Evolutionary conservation across 768 basidiomycete species (phyloP).

Genomic region (Boletus edulis): DNA sequence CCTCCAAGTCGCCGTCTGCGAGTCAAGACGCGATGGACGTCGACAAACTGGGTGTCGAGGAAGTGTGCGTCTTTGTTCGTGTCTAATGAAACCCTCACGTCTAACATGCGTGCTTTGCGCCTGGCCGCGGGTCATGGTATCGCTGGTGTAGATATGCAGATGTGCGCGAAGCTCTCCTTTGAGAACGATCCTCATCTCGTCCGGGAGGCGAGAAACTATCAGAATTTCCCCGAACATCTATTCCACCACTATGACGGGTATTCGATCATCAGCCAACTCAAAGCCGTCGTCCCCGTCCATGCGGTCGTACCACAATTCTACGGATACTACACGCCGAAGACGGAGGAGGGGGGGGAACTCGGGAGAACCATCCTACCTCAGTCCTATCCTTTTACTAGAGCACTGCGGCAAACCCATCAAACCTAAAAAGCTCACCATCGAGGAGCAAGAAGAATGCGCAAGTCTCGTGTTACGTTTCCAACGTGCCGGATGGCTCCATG

Average conservation of each 20-base stretch:
- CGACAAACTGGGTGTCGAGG: too few relatives aligned
- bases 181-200: slow-evolving; percentile 32
- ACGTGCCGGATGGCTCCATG: slow-evolving; percentile 36
- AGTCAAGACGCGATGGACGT: too few relatives aligned
- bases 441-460: slow-evolving; percentile 41
- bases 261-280: slow-evolving; percentile 25
- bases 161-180: slow-evolving; percentile 43
- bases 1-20: too few relatives aligned
- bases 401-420: slow-evolving; percentile 42
- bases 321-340: slow-evolving; percentile 48
- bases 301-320: slow-evolving; percentile 63
- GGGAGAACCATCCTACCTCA: slow-evolving; percentile 18
- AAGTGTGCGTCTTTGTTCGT: neutral
- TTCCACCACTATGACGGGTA: slow-evolving; percentile 27
- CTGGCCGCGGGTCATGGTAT: too few relatives aligned
- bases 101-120: too few relatives aligned
- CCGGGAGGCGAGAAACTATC: slow-evolving; percentile 29
- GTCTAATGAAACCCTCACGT: too few relatives aligned
- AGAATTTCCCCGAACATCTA: slow-evolving; percentile 26
- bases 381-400: slow-evolving; percentile 47
- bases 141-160: neutral
- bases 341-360: too few relatives aligned
- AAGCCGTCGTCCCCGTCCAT: slow-evolving; percentile 44
- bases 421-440: slow-evolving; percentile 27
- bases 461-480: slow-evolving; percentile 43